A percentile compares a stretch with the other conserved stretches of the same genome.
Conservation (phyloP, 345 rosid species). For the Leavenworthia alabamica region DNA sequence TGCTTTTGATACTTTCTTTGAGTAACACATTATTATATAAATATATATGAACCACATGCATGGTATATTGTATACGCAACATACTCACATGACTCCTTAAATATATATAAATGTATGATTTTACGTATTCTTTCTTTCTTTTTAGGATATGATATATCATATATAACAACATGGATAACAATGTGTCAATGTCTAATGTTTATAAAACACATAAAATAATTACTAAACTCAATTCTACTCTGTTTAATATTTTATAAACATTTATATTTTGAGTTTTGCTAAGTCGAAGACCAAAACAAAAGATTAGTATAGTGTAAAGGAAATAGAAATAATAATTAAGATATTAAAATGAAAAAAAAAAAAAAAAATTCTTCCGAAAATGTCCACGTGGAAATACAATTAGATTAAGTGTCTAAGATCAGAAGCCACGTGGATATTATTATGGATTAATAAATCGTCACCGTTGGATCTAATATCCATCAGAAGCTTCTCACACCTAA, state of each 20-base stretch:
- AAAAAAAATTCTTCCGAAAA: background rate
- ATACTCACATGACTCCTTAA: constrained; percentile 26
- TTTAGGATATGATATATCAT: background rate
- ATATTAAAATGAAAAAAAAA: background rate
- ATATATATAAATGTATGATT: background rate
- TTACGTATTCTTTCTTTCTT: constrained; percentile 6
- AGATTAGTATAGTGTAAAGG: constrained; percentile 5
- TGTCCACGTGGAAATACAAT: constrained; percentile 27
- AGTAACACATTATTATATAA: constrained; percentile 16
- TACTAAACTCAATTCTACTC: background rate
- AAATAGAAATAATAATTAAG: background rate
- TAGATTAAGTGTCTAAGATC: constrained; percentile 67
- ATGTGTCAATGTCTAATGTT: background rate
- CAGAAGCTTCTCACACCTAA: constrained; percentile 45
- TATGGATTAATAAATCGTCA: constrained; percentile 54
- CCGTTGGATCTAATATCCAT: constrained; percentile 54
- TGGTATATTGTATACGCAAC: constrained; percentile 28
- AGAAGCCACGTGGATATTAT: constrained; percentile 65
- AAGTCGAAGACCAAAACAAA: background rate
- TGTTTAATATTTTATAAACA: background rate
- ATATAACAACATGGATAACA: background rate
- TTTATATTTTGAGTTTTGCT: background rate
- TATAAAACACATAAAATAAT: background rate
- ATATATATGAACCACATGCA: constrained; percentile 8
- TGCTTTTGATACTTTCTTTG: constrained; percentile 31